phyloP scores from a whole-genome alignment of 2,329 filamentous ascomycete genomes.

The Calonectria pauciramosa region DNA sequence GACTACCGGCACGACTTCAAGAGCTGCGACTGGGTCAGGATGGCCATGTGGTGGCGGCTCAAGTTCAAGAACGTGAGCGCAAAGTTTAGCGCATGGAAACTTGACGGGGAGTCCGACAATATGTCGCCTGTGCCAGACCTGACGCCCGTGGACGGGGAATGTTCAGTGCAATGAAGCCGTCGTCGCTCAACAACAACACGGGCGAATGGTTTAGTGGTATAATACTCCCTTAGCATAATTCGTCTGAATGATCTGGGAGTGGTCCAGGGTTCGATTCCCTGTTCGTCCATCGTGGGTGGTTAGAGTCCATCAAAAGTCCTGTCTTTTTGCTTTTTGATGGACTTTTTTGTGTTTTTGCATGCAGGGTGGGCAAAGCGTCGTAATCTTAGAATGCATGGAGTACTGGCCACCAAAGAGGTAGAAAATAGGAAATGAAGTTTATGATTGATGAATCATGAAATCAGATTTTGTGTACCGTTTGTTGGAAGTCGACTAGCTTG shows the following conservation, averaged over 20 bases:
- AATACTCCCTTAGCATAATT: slow-evolving; percentile 7
- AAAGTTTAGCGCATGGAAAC: neutral
- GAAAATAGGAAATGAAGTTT: neutral
- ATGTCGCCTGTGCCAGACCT: neutral
- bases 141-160: slow-evolving; percentile 2
- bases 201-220: slow-evolving; percentile 18
- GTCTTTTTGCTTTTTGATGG: slow-evolving; percentile 4
- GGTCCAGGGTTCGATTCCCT: slow-evolving; percentile 24
- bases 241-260: neutral
- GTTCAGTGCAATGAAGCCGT: slow-evolving; percentile 4
- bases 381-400: neutral
- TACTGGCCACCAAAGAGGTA: neutral
- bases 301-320: neutral
- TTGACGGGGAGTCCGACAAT: neutral
- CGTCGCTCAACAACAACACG: neutral
- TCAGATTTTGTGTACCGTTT: neutral
- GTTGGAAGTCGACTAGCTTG: neutral
- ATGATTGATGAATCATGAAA: neutral
- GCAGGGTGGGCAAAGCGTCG: neutral
- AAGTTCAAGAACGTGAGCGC: slow-evolving; percentile 6
- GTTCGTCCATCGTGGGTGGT: slow-evolving; percentile 5
- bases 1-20: slow-evolving; percentile 39
- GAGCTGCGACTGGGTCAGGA: slow-evolving; percentile 26
- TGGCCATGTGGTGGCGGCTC: slow-evolving; percentile 22
- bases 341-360: neutral